Evolutionary conservation across 2,329 filamentous ascomycete genomes (phyloP).

Genomic region (Endothia cerciana): DNA sequence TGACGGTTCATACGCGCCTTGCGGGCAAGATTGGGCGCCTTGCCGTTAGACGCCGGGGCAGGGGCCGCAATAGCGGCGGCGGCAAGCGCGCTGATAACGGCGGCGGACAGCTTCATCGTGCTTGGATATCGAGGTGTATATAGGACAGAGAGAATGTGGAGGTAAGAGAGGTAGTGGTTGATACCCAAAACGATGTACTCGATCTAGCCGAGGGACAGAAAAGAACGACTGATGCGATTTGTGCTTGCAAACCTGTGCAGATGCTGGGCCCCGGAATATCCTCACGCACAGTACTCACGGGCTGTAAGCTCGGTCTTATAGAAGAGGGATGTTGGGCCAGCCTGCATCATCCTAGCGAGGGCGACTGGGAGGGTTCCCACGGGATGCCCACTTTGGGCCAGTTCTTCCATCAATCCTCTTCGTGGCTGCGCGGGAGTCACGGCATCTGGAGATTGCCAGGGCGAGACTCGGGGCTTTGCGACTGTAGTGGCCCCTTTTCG

Average conservation of each 20-base stretch:
- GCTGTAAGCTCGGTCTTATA: background rate
- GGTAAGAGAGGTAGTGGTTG: background rate
- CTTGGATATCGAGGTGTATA: background rate
- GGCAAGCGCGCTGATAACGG: slow-evolving; percentile 14
- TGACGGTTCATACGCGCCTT: background rate
- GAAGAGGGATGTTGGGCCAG: background rate
- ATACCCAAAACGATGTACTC: background rate
- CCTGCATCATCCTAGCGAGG: background rate
- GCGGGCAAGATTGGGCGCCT: background rate
- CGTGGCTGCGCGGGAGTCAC: background rate
- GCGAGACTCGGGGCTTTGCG: background rate
- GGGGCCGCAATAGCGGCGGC: slow-evolving; percentile 20
- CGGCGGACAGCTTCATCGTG: slow-evolving; percentile 14
- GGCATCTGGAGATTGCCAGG: slow-evolving; percentile 1
- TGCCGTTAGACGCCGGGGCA: slow-evolving; percentile 40
- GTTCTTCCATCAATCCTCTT: slow-evolving; percentile 1
- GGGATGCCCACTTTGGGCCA: background rate
- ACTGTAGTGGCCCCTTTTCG: background rate
- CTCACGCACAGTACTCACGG: background rate
- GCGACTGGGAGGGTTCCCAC: background rate
- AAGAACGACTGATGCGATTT: background rate
- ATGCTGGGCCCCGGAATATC: background rate
- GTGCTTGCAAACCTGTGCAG: slow-evolving; percentile 1
- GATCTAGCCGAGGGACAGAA: background rate
- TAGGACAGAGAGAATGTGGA: background rate